A percentile compares a stretch with the other conserved stretches of the same genome.
phyloP scores from a whole-genome alignment of 345 rosid species.

The Laguncularia racemosa region DNA sequence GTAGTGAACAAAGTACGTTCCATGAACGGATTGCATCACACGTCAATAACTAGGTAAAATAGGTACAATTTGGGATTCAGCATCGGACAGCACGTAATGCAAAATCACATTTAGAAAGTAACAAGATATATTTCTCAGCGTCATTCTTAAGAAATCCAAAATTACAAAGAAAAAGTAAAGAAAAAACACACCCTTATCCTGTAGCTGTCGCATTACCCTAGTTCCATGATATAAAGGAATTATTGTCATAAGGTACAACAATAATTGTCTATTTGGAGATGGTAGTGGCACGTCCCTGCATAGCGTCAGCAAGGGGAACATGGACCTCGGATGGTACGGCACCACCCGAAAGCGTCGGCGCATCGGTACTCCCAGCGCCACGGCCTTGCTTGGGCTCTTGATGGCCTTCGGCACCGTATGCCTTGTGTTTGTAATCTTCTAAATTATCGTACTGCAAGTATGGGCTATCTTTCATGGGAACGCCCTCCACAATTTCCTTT shows the following conservation, averaged over 20 bases:
- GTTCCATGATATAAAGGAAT: too few species aligned
- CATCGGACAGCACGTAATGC: too few species aligned
- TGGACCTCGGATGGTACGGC: constrained; percentile 18
- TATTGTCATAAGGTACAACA: background rate
- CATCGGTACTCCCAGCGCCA: constrained; percentile 63
- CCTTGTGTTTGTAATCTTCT: constrained; percentile 46
- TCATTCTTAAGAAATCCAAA: too few species aligned
- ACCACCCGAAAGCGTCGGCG: constrained; percentile 54
- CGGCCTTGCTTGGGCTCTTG: constrained; percentile 40
- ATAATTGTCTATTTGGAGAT: constrained; percentile 9
- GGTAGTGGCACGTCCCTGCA: constrained; percentile 15
- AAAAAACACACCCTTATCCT: too few species aligned
- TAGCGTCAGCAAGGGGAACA: constrained; percentile 7
- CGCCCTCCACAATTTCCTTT: constrained; percentile 10
- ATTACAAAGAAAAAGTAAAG: too few species aligned
- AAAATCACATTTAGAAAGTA: too few species aligned
- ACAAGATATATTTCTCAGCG: too few species aligned
- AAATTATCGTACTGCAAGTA: constrained; percentile 25
- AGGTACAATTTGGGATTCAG: too few species aligned
- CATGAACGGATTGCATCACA: too few species aligned
- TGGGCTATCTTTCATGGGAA: constrained; percentile 31
- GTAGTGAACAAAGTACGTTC: too few species aligned
- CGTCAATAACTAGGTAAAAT: too few species aligned
- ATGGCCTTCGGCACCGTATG: constrained; percentile 59
- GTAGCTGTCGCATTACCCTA: too few species aligned